These are phyloP conservation scores for Allium fistulosum DNA, from an alignment of 106 monocot genomes.

Conservation along the genomic window DNA sequence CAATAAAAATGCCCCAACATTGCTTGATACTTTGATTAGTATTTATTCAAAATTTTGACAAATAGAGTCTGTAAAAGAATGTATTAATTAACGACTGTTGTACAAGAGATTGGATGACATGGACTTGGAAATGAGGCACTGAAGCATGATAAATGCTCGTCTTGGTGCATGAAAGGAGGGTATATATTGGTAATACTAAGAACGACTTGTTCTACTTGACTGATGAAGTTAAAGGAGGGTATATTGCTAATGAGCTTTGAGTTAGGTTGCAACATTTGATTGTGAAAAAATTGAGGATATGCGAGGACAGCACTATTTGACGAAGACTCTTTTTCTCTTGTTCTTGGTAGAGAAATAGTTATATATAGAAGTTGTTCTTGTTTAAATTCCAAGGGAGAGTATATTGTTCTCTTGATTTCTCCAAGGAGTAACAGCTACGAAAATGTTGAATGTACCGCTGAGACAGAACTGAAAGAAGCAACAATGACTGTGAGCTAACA, in stretches of 20 bases:
- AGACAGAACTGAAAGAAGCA: too few species aligned
- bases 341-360: conserved; percentile 8
- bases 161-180: conserved; percentile 19
- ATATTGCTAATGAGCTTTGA: conserved; percentile 23
- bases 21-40: conserved; percentile 26
- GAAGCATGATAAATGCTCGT: conserved; percentile 33
- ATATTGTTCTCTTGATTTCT: too few species aligned
- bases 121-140: conserved; percentile 9
- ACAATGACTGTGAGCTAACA: too few species aligned
- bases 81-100: conserved; percentile 11
- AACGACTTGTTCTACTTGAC: conserved; percentile 31
- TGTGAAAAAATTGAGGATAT: conserved; percentile 25
- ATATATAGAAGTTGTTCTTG: conserved; percentile 6
- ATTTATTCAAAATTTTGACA: conserved; percentile 42
- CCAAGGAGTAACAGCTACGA: too few species aligned
- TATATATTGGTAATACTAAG: conserved; percentile 14
- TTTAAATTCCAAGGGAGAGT: neutral
- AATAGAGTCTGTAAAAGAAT: conserved; percentile 23
- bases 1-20: conserved; percentile 17
- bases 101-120: conserved; percentile 22
- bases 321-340: conserved; percentile 9
- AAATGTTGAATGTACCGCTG: too few species aligned
- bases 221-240: conserved; percentile 36
- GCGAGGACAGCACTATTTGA: conserved; percentile 13
- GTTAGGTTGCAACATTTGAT: conserved; percentile 9